phyloP scores from a whole-genome alignment of 805 yeast species.

The Teunomyces tritomae region DNA sequence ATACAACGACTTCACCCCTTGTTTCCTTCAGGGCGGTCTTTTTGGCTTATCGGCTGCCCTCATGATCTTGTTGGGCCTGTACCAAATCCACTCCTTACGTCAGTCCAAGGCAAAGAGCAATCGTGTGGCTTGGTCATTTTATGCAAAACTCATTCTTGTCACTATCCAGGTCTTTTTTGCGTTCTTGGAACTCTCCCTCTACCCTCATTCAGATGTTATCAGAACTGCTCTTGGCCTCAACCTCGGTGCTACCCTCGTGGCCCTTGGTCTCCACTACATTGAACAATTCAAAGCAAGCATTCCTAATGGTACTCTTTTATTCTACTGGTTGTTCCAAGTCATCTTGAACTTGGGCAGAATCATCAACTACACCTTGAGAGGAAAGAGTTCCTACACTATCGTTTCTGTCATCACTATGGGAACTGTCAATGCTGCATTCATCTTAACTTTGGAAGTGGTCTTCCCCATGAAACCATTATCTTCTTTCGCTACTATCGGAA shows the following conservation, averaged over 20 bases:
- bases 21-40: constrained; percentile 55
- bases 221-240: constrained; percentile 25
- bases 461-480: constrained; percentile 29
- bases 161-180: constrained; percentile 39
- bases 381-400: constrained; percentile 32
- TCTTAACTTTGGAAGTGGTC: constrained; percentile 45
- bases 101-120: constrained; percentile 28
- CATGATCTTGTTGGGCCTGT: constrained; percentile 43
- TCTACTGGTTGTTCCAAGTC: constrained; percentile 69
- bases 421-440: constrained; percentile 36
- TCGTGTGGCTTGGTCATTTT: constrained; percentile 37
- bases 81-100: constrained; percentile 34
- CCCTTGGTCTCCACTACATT: constrained; percentile 57
- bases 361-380: constrained; percentile 39
- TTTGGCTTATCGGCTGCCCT: constrained; percentile 40
- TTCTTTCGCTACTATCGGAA: constrained; percentile 1
- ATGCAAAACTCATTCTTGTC: constrained; percentile 40
- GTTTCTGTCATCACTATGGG: constrained; percentile 32
- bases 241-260: constrained; percentile 47
- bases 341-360: constrained; percentile 48
- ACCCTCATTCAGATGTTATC: constrained; percentile 21
- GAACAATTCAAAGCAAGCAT: constrained; percentile 68
- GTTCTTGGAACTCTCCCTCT: constrained; percentile 13
- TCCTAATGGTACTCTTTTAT: constrained; percentile 65
- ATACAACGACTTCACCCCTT: constrained; percentile 57